Percentiles rank a stretch among this genome's conserved stretches.
phyloP scores from a whole-genome alignment of 78 protist genomes.

The Dictyostelium citrinum region DNA sequence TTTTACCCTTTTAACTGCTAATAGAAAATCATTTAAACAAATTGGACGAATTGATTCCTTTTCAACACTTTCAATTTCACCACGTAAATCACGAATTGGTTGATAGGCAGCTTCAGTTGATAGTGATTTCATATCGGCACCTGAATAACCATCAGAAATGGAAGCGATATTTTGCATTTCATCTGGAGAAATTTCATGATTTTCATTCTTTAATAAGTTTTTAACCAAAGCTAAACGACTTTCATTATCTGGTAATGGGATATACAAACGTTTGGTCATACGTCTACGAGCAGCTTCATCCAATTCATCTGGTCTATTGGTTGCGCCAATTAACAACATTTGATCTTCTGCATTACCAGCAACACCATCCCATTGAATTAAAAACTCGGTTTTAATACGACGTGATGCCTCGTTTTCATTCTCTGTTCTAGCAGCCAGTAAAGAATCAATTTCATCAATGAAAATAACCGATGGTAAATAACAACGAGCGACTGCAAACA shows the following conservation, averaged over 20 bases:
- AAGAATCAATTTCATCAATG: constrained; percentile 93
- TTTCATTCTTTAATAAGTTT: not conserved
- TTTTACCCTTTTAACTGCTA: constrained; percentile 6
- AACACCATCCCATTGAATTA: constrained; percentile 88
- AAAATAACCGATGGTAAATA: constrained; percentile 86
- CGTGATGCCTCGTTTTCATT: constrained; percentile 85
- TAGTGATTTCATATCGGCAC: constrained; percentile 85
- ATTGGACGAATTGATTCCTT: constrained; percentile 27
- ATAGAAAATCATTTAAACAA: constrained; percentile 22
- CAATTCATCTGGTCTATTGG: constrained; percentile 92
- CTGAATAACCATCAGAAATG: constrained; percentile 85
- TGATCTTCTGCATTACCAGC: constrained; percentile 16
- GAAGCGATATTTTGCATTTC: not conserved
- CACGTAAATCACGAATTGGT: constrained; percentile 75
- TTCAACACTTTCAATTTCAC: not conserved
- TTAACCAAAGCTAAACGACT: constrained; percentile 16
- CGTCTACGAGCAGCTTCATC: constrained; percentile 96
- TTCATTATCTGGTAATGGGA: constrained; percentile 89
- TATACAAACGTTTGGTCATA: constrained; percentile 82
- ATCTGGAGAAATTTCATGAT: not conserved
- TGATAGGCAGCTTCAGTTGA: constrained; percentile 89
- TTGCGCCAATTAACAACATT: constrained; percentile 74
- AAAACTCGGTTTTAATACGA: constrained; percentile 86
- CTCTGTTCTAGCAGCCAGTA: constrained; percentile 48
- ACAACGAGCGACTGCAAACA: constrained; percentile 88